phyloP scores from a whole-genome alignment of 495 filamentous ascomycete species.

The Penicillium egyptiacum region DNA sequence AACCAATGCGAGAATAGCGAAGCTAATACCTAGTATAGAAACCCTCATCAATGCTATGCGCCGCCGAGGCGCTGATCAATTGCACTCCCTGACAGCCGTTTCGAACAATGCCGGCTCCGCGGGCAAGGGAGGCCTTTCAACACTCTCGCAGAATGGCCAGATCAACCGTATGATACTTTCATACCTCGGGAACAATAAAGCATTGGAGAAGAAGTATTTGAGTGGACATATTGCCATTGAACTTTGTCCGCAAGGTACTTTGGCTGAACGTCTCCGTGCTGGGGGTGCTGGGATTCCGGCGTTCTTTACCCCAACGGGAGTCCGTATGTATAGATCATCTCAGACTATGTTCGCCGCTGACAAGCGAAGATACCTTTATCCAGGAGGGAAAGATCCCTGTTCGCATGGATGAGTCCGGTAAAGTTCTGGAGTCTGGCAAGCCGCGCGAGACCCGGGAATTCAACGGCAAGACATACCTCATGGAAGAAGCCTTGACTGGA shows the following conservation, averaged over 20 bases:
- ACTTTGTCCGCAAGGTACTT: slow-evolving; percentile 83
- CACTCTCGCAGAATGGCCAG: slow-evolving; percentile 73
- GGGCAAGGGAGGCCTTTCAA: slow-evolving; percentile 70
- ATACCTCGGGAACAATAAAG: slow-evolving; percentile 89
- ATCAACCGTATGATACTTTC: slow-evolving; percentile 81
- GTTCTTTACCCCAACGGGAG: slow-evolving; percentile 86
- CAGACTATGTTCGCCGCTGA: neutral
- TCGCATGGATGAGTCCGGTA: slow-evolving; percentile 71
- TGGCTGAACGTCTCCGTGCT: slow-evolving; percentile 80
- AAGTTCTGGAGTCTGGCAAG: slow-evolving; percentile 66
- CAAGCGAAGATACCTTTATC: slow-evolving; percentile 59
- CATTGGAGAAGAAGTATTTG: slow-evolving; percentile 80
- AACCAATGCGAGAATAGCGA: neutral
- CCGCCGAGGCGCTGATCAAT: slow-evolving; percentile 60
- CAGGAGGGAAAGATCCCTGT: slow-evolving; percentile 83
- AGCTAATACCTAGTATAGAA: slow-evolving; percentile 39
- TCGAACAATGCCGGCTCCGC: slow-evolving; percentile 91
- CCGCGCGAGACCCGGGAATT: slow-evolving; percentile 83
- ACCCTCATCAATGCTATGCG: slow-evolving; percentile 79
- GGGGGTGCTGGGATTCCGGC: slow-evolving; percentile 87
- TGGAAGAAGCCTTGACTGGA: slow-evolving; percentile 80
- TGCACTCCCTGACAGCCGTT: slow-evolving; percentile 76
- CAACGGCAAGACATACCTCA: slow-evolving; percentile 77
- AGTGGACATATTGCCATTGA: slow-evolving; percentile 81
- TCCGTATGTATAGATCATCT: slow-evolving; percentile 46